phyloP scores from a whole-genome alignment of 108 stramenopile species.

The Skeletonema marinoi region DNA sequence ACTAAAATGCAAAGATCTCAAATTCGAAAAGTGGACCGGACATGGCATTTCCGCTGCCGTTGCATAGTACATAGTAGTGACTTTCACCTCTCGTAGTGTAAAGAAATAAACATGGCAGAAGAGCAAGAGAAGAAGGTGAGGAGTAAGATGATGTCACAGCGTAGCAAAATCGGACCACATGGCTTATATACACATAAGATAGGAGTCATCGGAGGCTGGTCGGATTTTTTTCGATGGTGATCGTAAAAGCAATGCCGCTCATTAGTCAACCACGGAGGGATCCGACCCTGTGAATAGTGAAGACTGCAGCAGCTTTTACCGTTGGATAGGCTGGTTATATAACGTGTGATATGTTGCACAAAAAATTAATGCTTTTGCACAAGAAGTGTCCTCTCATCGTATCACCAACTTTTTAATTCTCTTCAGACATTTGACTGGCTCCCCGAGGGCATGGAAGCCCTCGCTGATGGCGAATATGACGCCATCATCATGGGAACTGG shows the following conservation, averaged over 20 bases:
- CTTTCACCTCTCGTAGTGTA: background rate
- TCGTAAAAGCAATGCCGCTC: background rate
- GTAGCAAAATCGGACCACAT: background rate
- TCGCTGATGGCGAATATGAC: constrained; percentile 99
- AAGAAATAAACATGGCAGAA: constrained; percentile 14
- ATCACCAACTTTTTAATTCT: background rate
- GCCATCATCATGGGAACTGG: constrained; percentile 99
- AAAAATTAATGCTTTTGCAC: background rate
- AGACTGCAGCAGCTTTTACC: too few species aligned
- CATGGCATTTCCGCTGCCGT: too few species aligned
- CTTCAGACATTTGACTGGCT: constrained; percentile 85
- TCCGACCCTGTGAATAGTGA: too few species aligned
- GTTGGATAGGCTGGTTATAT: too few species aligned
- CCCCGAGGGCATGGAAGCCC: constrained; percentile 90
- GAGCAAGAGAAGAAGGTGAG: constrained; percentile 29
- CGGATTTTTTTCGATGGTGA: background rate
- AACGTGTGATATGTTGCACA: too few species aligned
- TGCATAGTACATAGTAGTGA: background rate
- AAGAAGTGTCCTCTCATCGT: background rate
- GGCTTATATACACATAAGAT: background rate
- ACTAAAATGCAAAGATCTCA: too few species aligned
- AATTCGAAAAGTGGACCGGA: too few species aligned
- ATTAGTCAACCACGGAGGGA: too few species aligned
- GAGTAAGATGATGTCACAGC: background rate
- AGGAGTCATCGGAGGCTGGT: background rate